phyloP scores from a whole-genome alignment of 371 early-diverging fungal species.

The Zancudomyces culisetae region DNA sequence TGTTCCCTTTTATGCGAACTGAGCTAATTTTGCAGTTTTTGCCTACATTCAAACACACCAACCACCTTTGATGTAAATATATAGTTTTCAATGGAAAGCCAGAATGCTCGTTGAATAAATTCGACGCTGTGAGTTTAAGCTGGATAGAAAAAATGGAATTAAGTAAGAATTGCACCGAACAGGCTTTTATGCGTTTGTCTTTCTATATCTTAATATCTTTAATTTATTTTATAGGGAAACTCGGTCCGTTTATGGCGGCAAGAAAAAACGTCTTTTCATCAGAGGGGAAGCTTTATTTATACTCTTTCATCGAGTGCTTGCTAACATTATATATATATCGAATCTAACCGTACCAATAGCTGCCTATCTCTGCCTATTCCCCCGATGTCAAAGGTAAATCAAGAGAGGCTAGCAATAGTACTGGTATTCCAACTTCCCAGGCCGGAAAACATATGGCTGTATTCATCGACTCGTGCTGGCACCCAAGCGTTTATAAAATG shows the following conservation, averaged over 20 bases:
- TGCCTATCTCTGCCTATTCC: not conserved
- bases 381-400: not conserved
- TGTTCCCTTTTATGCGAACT: not conserved
- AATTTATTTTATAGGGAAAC: not conserved
- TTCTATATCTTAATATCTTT: not conserved
- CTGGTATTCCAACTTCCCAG: not conserved
- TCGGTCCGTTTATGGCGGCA: slow-evolving; percentile 1
- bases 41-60: not conserved
- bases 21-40: not conserved
- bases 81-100: slow-evolving; percentile 1
- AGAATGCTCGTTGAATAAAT: not conserved
- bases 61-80: not conserved
- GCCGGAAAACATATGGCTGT: not conserved
- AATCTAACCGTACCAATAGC: not conserved
- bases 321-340: not conserved
- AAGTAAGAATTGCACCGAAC: not conserved
- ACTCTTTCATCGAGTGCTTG: not conserved
- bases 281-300: not conserved
- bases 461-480: not conserved
- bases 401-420: not conserved
- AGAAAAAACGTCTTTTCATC: not conserved
- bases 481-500: not conserved
- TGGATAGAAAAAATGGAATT: slow-evolving; percentile 5
- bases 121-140: not conserved
- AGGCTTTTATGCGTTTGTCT: not conserved